These are phyloP conservation scores for Candida methanosorbosa DNA, from an alignment of 805 yeast genomes.

Conservation along the genomic window DNA sequence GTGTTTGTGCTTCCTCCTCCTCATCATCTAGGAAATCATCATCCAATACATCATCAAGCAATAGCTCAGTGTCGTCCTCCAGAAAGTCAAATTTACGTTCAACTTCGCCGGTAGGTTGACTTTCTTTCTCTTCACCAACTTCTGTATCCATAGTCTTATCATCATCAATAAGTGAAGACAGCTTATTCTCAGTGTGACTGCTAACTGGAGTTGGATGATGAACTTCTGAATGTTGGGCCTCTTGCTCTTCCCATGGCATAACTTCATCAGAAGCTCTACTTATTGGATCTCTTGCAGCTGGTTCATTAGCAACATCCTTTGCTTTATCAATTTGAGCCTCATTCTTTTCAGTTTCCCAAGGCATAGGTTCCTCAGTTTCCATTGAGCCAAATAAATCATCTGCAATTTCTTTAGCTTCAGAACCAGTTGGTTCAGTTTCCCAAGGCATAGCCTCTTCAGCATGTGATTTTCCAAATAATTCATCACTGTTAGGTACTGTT, in stretches of 20 bases:
- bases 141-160: no score
- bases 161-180: background rate
- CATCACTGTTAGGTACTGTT: background rate
- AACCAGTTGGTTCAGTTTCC: background rate
- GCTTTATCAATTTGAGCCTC: no score
- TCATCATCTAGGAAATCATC: constrained; percentile 28
- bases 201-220: constrained; percentile 4
- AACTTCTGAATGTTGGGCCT: background rate
- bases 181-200: background rate
- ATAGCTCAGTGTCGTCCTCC: constrained; percentile 35
- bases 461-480: background rate
- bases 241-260: constrained; percentile 6
- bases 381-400: background rate
- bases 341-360: constrained; percentile 1
- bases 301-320: constrained; percentile 9
- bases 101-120: background rate
- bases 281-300: constrained; percentile 14
- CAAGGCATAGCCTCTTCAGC: constrained; percentile 1
- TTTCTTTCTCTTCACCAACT: background rate
- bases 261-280: constrained; percentile 3
- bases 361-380: constrained; percentile 1
- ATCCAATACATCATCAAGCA: constrained; percentile 27
- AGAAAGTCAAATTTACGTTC: constrained; percentile 27
- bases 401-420: background rate
- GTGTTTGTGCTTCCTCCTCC: background rate